Evolutionary conservation across 2,329 filamentous ascomycete genomes (phyloP).

Genomic region (Fusarium sp.): DNA sequence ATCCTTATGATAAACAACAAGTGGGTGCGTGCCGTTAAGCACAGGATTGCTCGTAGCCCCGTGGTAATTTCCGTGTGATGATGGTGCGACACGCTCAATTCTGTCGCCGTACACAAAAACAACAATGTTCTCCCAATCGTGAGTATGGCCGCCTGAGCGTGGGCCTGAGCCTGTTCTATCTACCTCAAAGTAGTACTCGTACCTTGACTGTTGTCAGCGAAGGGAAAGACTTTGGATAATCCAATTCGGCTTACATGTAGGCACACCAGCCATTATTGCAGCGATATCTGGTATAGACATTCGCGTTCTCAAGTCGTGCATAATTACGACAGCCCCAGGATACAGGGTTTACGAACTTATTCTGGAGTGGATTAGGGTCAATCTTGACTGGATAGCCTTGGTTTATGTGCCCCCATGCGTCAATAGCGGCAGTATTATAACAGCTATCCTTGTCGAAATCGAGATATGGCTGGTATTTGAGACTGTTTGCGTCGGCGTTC

Average conservation of each 20-base stretch:
- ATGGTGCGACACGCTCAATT: background rate
- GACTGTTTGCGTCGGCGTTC: background rate
- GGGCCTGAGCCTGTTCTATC: background rate
- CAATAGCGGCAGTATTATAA: background rate
- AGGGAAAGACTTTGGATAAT: fast-evolving
- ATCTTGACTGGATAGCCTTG: background rate
- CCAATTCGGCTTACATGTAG: background rate
- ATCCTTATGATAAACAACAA: background rate
- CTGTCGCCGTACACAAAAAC: background rate
- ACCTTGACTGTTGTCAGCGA: background rate
- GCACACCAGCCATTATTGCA: background rate
- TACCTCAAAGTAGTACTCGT: background rate
- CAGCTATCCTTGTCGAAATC: background rate
- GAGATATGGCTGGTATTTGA: background rate
- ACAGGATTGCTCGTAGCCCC: background rate
- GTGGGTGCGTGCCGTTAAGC: background rate
- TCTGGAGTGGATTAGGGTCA: background rate
- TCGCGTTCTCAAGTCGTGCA: background rate
- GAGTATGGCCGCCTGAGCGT: background rate
- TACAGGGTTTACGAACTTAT: too few relatives aligned
- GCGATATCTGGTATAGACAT: background rate
- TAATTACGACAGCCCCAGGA: background rate
- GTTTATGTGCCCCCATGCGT: background rate
- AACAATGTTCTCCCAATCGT: background rate
- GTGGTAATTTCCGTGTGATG: background rate